Evolutionary conservation across 1,139 yeast species (phyloP).

Genomic region (Sugiyamaella grinbergsii): DNA sequence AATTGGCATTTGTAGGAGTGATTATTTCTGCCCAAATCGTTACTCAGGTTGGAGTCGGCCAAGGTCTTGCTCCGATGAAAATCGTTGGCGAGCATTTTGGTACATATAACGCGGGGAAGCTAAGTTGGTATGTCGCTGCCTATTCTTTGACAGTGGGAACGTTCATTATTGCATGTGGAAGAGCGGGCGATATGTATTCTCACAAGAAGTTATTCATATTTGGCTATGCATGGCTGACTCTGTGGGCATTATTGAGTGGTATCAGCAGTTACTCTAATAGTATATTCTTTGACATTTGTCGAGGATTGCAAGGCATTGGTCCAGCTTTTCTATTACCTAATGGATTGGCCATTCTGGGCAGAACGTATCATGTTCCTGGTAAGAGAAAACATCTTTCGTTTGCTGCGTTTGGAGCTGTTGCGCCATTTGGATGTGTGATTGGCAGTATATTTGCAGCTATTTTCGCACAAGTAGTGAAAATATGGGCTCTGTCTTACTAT

Average conservation of each 20-base stretch:
- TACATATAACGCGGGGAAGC: conserved; percentile 45
- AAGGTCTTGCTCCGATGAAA: conserved; percentile 48
- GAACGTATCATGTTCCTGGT: conserved; percentile 51
- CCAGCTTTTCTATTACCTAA: conserved; percentile 61
- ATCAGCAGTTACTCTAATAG: conserved; percentile 45
- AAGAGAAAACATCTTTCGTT: conserved; percentile 36
- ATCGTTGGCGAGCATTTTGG: conserved; percentile 48
- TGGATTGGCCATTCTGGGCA: conserved; percentile 57
- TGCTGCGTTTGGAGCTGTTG: conserved; percentile 43
- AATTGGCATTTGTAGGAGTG: conserved; percentile 39
- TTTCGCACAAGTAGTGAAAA: conserved; percentile 46
- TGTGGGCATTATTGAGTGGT: conserved; percentile 55
- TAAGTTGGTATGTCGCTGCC: conserved; percentile 63
- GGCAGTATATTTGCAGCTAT: conserved; percentile 55
- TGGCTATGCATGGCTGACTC: conserved; percentile 53
- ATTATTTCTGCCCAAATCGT: conserved; percentile 50
- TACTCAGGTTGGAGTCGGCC: conserved; percentile 55
- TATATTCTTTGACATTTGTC: conserved; percentile 51
- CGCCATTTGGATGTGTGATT: conserved; percentile 49
- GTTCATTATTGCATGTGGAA: conserved; percentile 60
- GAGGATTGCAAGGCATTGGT: conserved; percentile 65
- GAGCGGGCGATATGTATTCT: conserved; percentile 66
- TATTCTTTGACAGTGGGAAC: conserved; percentile 64
- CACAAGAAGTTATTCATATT: conserved; percentile 52
- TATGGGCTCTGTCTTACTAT: conserved; percentile 64